These are phyloP conservation scores for Penicillium palitans DNA, from an alignment of 2,329 filamentous ascomycete species.

Conservation along the genomic window DNA sequence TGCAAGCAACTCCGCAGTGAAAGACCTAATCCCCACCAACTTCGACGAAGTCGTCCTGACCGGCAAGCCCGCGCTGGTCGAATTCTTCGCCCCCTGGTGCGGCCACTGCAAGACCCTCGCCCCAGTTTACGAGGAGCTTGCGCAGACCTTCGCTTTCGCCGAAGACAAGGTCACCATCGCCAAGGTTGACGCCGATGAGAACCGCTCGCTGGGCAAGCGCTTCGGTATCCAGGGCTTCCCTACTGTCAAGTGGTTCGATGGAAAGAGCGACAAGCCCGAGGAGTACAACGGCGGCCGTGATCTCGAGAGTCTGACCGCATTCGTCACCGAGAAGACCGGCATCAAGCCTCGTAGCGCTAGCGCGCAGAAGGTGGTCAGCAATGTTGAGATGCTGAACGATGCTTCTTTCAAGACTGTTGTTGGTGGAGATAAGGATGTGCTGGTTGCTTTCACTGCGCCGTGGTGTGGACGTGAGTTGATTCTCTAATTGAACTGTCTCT, in stretches of 20 bases:
- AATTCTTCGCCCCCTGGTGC: slow-evolving; percentile 99
- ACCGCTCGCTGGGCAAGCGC: slow-evolving; percentile 78
- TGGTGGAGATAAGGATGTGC: slow-evolving; percentile 81
- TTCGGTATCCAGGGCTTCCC: slow-evolving; percentile 94
- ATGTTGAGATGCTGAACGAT: slow-evolving; percentile 79
- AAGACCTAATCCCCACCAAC: slow-evolving; percentile 86
- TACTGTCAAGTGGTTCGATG: slow-evolving; percentile 96
- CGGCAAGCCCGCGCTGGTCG: slow-evolving; percentile 91
- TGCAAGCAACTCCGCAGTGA: slow-evolving; percentile 74
- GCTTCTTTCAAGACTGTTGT: slow-evolving; percentile 72
- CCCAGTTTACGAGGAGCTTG: slow-evolving; percentile 91
- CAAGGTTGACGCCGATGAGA: slow-evolving; percentile 92
- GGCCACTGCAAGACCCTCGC: slow-evolving; percentile 98
- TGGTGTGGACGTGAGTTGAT: slow-evolving; percentile 91
- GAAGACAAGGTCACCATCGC: slow-evolving; percentile 80
- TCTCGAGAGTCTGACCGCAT: slow-evolving; percentile 77
- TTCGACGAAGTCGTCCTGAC: slow-evolving; percentile 87
- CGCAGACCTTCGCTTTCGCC: slow-evolving; percentile 67
- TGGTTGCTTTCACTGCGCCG: slow-evolving; percentile 96
- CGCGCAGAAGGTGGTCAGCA: slow-evolving; percentile 62
- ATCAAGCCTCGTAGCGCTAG: slow-evolving; percentile 69
- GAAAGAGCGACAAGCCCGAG: slow-evolving; percentile 78
- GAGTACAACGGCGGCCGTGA: slow-evolving; percentile 89
- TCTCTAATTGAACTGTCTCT: slow-evolving; percentile 1
- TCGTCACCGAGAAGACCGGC: slow-evolving; percentile 84